Base-by-base conservation (phyloP, 352 stramenopile genomes). In the Pythium rhizo-oryzae region DNA sequence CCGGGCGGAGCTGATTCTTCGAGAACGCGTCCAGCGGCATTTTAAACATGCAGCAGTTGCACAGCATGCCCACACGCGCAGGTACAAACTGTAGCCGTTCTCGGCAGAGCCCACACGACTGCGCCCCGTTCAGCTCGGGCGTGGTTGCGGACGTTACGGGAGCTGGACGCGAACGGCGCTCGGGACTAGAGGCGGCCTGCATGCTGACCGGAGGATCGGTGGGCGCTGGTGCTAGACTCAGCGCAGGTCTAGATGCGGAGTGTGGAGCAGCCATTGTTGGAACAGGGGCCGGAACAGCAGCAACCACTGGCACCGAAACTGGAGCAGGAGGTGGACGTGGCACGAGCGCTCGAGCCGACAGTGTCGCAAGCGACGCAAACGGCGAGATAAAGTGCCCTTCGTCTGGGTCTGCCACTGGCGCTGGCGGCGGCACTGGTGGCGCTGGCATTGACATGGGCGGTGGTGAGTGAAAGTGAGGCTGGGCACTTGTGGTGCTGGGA, bases 351-450 rank as follows among this genome's bases (percentile, higher is more conserved):
- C 39, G 39, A 46, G 39, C 39, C 39, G 39, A 46, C 6, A 46
- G 39, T 19, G 18, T 5, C 39, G 49, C 37, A 9, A 67, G 61
- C 37, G 51, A 53, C 9, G 61, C 58, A 47, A 67, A 67, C 2
- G 61, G 61, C 9, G 61, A 67, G 21, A 55, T 9, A 30, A 67
- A 67, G 2, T 51, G 35, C 7, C 12, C 41, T 8, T 30, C 47
- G 8, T 6, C 18, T 4, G 41, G 51, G 21, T 13, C 16, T 19
- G 39, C 12, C 2, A 19, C 3, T 13, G 33, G 11, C 39, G 12
- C 15, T 46, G 9, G 12, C 12, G 21, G 24, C 12, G 37, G 18
- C 23, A 35, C 33, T 0, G 28, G n/a, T 18, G 35, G 35, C 28
- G 8, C 2, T 8, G n/a, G 30, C 1, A n/a, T 4, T 8, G 61